Conservation (phyloP, 352 stramenopile species). For the Phytophthora citrophthora region DNA sequence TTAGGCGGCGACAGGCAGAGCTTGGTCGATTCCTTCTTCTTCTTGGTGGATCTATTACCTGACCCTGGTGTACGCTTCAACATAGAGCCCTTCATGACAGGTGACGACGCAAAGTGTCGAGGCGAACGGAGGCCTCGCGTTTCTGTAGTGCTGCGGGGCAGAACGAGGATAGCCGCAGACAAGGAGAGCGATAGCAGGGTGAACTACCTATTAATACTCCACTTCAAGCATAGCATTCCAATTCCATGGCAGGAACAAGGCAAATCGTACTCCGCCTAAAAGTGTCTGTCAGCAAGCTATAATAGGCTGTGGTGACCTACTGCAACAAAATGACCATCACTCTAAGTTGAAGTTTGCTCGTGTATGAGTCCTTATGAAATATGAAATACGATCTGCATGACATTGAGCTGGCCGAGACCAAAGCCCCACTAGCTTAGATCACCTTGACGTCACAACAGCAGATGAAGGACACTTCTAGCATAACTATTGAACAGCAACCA, state of each 20-base stretch:
- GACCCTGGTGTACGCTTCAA: constrained; percentile 38
- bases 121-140: constrained; percentile 1
- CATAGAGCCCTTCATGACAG: constrained; percentile 48
- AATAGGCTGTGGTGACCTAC: not conserved
- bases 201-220: constrained; percentile 25
- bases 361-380: not conserved
- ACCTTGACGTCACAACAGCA: not conserved
- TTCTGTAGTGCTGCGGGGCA: constrained; percentile 11
- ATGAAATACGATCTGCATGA: not conserved
- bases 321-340: constrained; percentile 30
- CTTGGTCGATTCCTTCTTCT: constrained; percentile 44
- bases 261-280: constrained; percentile 10
- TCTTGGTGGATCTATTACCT: constrained; percentile 20
- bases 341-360: constrained; percentile 27
- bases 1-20: constrained; percentile 58
- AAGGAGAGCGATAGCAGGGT: constrained; percentile 4
- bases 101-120: constrained; percentile 3
- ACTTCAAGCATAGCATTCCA: not conserved
- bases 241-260: constrained; percentile 1
- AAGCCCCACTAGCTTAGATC: not conserved
- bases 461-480: too few species aligned
- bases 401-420: too few species aligned
- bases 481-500: too few species aligned
- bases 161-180: constrained; percentile 19
- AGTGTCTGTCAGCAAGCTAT: too few species aligned